phyloP scores from a whole-genome alignment of 495 filamentous ascomycete species.

The Xylaria longipes region DNA sequence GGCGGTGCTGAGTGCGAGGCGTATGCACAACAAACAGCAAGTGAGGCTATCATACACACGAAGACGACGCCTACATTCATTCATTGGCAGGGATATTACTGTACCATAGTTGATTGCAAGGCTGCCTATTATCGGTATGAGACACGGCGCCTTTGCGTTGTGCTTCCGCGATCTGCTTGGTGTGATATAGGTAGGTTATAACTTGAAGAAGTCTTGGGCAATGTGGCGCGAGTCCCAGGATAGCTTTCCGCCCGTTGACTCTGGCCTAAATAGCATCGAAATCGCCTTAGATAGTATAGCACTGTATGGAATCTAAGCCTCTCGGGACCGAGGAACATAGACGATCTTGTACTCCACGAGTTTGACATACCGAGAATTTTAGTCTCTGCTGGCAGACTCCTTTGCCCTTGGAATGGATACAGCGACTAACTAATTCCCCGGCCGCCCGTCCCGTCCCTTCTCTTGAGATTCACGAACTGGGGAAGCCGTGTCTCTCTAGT shows the following conservation, averaged over 20 bases:
- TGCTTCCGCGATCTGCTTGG: background rate
- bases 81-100: background rate
- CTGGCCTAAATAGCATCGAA: background rate
- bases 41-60: background rate
- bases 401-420: background rate
- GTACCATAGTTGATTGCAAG: background rate
- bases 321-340: slow-evolving; percentile 9
- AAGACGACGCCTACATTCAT: background rate
- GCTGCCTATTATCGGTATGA: background rate
- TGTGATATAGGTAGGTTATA: background rate
- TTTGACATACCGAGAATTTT: slow-evolving; percentile 5
- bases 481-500: background rate
- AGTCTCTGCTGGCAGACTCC: slow-evolving; percentile 4
- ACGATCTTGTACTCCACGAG: background rate
- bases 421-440: background rate
- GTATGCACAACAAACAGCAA: background rate
- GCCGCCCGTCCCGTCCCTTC: background rate
- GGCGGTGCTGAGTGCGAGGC: background rate
- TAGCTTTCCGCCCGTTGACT: background rate
- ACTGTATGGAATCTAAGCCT: background rate
- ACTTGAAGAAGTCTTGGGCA: background rate
- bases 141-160: background rate
- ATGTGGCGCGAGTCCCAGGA: background rate
- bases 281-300: background rate
- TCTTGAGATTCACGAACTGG: background rate